Evolutionary conservation across 495 filamentous ascomycete genomes (phyloP).

Genomic region (Penicillium arizonense): DNA sequence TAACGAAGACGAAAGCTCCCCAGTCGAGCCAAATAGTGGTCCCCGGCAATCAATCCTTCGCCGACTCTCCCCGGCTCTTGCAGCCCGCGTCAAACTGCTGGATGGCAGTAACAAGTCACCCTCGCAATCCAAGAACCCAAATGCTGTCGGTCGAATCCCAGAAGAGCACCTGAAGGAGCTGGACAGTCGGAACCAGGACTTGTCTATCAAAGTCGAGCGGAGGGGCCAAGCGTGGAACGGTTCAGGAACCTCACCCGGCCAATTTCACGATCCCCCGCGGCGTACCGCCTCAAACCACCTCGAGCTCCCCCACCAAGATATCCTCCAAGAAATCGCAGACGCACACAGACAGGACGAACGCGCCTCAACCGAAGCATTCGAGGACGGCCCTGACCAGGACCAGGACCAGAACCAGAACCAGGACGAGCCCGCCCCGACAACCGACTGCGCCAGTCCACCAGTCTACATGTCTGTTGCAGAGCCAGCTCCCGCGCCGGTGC

Average conservation of each 20-base stretch:
- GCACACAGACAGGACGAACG: slow-evolving; percentile 9
- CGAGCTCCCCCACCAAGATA: slow-evolving; percentile 18
- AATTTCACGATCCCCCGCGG: slow-evolving; percentile 10
- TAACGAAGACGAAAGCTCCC: slow-evolving; percentile 30
- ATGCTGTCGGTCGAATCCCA: slow-evolving; percentile 67
- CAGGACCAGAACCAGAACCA: too few relatives aligned
- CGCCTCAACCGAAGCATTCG: slow-evolving; percentile 19
- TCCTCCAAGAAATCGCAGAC: slow-evolving; percentile 15
- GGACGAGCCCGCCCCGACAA: background rate
- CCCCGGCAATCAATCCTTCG: slow-evolving; percentile 38
- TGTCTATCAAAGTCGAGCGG: slow-evolving; percentile 55
- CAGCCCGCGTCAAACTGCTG: slow-evolving; percentile 72
- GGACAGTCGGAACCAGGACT: slow-evolving; percentile 59
- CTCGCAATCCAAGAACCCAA: slow-evolving; percentile 35
- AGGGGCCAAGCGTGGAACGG: slow-evolving; percentile 66
- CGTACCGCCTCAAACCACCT: slow-evolving; percentile 21
- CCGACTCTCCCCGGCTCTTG: slow-evolving; percentile 64
- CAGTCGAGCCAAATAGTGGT: slow-evolving; percentile 24
- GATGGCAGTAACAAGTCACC: slow-evolving; percentile 54
- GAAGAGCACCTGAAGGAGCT: slow-evolving; percentile 70
- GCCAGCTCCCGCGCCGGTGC: slow-evolving; percentile 23
- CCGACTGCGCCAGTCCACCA: slow-evolving; percentile 10
- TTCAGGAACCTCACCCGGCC: slow-evolving; percentile 12
- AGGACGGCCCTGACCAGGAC: slow-evolving; percentile 12
- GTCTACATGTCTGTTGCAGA: slow-evolving; percentile 37